phyloP scores from a whole-genome alignment of 169 alveolate species.

The Eimeria sp. region DNA sequence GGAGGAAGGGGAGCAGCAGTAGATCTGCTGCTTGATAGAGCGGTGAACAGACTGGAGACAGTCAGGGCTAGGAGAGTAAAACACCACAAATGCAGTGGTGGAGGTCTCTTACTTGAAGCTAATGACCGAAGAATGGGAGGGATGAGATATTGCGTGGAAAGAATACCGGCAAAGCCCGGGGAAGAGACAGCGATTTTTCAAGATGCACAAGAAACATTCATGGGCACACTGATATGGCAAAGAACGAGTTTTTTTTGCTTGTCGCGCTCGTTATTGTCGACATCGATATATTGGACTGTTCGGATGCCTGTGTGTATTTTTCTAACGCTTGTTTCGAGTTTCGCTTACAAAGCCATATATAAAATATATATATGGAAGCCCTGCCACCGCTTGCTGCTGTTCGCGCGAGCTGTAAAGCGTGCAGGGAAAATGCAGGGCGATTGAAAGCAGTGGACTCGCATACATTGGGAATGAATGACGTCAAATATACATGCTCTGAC shows the following conservation, averaged over 20 bases:
- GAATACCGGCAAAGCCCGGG: slow-evolving; percentile 40
- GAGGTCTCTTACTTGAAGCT: neutral
- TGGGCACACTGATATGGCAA: neutral
- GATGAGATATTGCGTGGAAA: neutral
- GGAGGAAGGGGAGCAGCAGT: neutral
- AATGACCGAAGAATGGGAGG: neutral
- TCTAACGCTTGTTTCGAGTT: neutral
- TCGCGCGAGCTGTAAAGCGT: neutral
- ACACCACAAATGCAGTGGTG: neutral
- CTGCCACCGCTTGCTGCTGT: slow-evolving; percentile 12
- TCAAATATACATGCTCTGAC: neutral
- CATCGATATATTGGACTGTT: neutral
- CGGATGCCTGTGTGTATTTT: neutral
- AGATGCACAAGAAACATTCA: neutral
- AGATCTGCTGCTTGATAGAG: neutral
- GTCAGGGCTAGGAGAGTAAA: neutral
- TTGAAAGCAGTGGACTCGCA: neutral
- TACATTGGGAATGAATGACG: neutral
- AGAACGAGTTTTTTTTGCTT: neutral
- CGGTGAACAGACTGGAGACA: neutral
- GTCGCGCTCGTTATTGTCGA: neutral
- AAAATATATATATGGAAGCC: neutral
- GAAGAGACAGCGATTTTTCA: neutral
- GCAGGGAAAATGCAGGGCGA: neutral
- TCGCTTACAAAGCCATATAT: neutral